Evolutionary conservation across 1,284 basidiomycete genomes (phyloP), one percentile per base, ranked within the genome.

Genomic region (Puccinia triticina): DNA sequence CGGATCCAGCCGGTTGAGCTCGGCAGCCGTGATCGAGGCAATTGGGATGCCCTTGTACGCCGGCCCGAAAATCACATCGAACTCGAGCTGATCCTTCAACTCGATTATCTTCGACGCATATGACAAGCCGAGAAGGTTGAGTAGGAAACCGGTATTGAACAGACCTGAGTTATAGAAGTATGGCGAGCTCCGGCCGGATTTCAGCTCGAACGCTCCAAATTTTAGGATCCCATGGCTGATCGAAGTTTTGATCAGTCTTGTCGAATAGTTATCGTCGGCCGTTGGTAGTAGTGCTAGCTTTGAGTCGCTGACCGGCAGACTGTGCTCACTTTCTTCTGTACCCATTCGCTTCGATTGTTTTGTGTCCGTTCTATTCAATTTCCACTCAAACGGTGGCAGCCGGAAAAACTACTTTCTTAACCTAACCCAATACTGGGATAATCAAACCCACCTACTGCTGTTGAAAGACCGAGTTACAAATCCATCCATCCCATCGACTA

Each of bases 11-110:
- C 85, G 82, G 23, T 87, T 85, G 50, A 99, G 89, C 46, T 92
- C 90, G 37, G 97, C 90, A 1, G 93, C 90, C 0, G 96, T 95
- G 69, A 93, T 91, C 0, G 96, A 93, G 0, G 95, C 96, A 72
- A 99, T 91, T 0, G 96, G 92, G 86, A 99, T 99, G 59, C 95
- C 96, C 88, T 99, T 99, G 90, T 99, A 99, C 2, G 97, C 96
- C 0, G 96, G 97, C 0, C 96, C 97, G 86, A 98, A 98, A 43
- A 98, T 90, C 64, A 98, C 91, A 85, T 97, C 95, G 85, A 98
- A 97, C 77, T 89, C 1, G 92, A 92, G 21, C 93, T 87, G 0
- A 89, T 86, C 5, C 77, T 34, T 12, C 83, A 79, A 67, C 80
- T 84, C 29, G 69, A 83, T 29, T 87, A 88, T 85, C n/a, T 93